Conservation (phyloP, 1,284 basidiomycete genomes). For the Cystobasidiaceae sp. region DNA sequence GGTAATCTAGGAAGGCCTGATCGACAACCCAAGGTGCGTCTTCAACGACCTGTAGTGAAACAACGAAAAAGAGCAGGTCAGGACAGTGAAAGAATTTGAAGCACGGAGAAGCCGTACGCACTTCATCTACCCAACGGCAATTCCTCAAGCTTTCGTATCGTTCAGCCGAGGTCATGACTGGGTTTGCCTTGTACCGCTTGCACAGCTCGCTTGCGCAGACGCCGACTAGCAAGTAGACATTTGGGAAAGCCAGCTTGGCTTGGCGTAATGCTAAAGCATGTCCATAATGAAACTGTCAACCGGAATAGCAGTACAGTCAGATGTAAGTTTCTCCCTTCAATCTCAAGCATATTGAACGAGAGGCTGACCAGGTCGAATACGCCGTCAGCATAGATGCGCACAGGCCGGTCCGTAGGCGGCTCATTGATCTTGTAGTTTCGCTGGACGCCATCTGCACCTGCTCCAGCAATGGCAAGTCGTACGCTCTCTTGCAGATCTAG, state of each 20-base stretch:
- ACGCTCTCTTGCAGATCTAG: constrained; percentile 37
- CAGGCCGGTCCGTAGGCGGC: constrained; percentile 71
- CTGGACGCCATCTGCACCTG: constrained; percentile 46
- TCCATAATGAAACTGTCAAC: constrained; percentile 84
- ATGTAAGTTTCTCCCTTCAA: too few species aligned
- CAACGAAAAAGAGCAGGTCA: not conserved
- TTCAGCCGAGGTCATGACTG: constrained; percentile 81
- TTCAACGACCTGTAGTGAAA: constrained; percentile 65
- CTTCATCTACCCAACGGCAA: constrained; percentile 79
- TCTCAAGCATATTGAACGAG: too few species aligned
- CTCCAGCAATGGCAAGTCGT: constrained; percentile 36
- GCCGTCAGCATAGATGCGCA: constrained; percentile 93
- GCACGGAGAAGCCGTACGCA: not conserved
- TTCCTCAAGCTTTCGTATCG: constrained; percentile 84
- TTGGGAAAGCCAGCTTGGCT: constrained; percentile 85
- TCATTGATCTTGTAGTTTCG: constrained; percentile 75
- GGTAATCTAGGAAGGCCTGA: constrained; percentile 71
- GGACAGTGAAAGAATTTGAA: too few species aligned
- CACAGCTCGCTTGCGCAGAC: constrained; percentile 81
- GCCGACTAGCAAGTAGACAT: constrained; percentile 81
- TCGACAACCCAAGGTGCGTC: constrained; percentile 91
- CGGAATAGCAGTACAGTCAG: too few species aligned
- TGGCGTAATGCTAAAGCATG: constrained; percentile 66
- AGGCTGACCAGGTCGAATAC: constrained; percentile 38
- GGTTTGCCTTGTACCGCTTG: constrained; percentile 65